These are phyloP conservation scores for Dalbergia oliveri DNA, from an alignment of 306 rosid species.

Conservation along the genomic window DNA sequence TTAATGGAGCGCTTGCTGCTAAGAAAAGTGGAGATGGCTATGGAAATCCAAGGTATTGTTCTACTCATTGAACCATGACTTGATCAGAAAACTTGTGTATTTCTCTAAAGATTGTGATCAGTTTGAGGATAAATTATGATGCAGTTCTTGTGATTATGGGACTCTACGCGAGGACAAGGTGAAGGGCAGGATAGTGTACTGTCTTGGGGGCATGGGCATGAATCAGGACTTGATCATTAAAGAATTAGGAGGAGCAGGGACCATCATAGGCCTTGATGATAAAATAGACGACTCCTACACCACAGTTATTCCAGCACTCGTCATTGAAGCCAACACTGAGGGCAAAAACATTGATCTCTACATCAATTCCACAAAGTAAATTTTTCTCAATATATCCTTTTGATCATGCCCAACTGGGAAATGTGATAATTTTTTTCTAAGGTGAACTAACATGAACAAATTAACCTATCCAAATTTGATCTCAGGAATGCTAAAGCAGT, in stretches of 20 bases:
- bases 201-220: conserved; percentile 48
- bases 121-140: conserved; percentile 37
- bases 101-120: neutral
- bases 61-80: neutral
- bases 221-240: conserved; percentile 58
- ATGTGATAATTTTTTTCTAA: neutral
- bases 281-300: conserved; percentile 50
- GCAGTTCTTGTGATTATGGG: conserved; percentile 75
- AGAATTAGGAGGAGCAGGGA: conserved; percentile 65
- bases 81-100: neutral
- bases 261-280: conserved; percentile 54
- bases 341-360: conserved; percentile 59
- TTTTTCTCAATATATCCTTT: conserved; percentile 19
- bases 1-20: conserved; percentile 66
- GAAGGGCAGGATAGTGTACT: conserved; percentile 76
- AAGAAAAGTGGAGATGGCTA: conserved; percentile 35
- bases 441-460: conserved; percentile 4
- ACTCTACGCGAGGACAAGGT: conserved; percentile 63
- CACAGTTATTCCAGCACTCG: conserved; percentile 61
- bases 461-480: neutral
- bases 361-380: conserved; percentile 80
- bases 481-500: conserved; percentile 71
- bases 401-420: neutral
- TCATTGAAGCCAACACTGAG: conserved; percentile 43
- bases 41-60: conserved; percentile 66